A percentile compares a stretch with the other conserved stretches of the same genome.
These are phyloP conservation scores for Lodderomyces beijingensis DNA, from an alignment of 1,139 yeast species.

Conservation along the genomic window DNA sequence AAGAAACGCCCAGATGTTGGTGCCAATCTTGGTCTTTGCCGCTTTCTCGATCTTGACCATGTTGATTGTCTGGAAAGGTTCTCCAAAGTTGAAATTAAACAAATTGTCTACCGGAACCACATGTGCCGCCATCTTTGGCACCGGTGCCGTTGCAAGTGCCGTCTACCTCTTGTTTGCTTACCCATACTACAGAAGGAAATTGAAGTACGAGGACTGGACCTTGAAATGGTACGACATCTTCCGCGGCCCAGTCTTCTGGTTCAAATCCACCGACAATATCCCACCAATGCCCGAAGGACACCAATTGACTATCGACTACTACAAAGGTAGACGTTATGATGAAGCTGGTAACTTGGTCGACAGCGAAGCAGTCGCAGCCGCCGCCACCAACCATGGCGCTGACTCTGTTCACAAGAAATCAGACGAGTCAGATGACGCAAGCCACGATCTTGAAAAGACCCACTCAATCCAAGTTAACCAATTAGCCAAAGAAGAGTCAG, in stretches of 20 bases:
- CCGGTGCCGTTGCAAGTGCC: constrained; percentile 52
- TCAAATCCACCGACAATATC: constrained; percentile 52
- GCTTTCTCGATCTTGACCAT: constrained; percentile 61
- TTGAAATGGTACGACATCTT: constrained; percentile 54
- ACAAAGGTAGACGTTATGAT: constrained; percentile 53
- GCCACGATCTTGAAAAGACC: constrained; percentile 9
- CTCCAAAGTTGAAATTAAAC: constrained; percentile 58
- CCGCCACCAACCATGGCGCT: constrained; percentile 2
- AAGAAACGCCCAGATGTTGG: constrained; percentile 51
- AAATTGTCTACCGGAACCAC: constrained; percentile 48
- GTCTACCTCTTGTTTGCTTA: constrained; percentile 52
- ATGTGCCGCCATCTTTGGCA: constrained; percentile 56
- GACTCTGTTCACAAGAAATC: constrained; percentile 8
- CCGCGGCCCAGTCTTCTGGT: constrained; percentile 55
- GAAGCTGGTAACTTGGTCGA: constrained; percentile 18
- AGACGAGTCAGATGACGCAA: constrained; percentile 10
- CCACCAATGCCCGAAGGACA: constrained; percentile 67
- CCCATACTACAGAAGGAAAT: constrained; percentile 62
- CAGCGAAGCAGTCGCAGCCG: constrained; percentile 15
- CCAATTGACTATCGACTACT: constrained; percentile 55
- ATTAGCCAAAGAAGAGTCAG: constrained; percentile 1
- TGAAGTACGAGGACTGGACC: constrained; percentile 65
- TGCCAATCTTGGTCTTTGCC: constrained; percentile 58
- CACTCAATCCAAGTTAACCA: constrained; percentile 7
- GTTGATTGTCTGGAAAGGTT: constrained; percentile 68